Conservation (phyloP, 768 basidiomycete species). For the Mycena polygramma region DNA sequence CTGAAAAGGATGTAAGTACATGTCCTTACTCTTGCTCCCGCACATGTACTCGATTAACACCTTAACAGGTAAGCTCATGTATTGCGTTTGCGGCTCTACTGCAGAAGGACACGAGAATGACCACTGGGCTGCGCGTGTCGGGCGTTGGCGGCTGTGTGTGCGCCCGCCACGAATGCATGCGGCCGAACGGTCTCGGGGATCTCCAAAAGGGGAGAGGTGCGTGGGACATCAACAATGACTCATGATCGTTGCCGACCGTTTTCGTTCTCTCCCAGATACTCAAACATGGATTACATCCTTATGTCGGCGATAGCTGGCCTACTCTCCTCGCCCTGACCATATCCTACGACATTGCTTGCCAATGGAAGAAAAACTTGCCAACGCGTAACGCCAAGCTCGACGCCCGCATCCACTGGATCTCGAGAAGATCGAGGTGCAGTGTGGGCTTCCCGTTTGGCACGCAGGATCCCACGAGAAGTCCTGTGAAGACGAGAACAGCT, state of each 20-base stretch:
- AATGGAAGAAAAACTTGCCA: neutral
- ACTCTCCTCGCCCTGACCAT: neutral
- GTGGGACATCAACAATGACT: too few relatives aligned
- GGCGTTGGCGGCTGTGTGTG: constrained; percentile 35
- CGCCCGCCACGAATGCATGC: constrained; percentile 34
- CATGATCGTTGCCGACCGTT: too few relatives aligned
- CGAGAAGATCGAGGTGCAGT: too few relatives aligned
- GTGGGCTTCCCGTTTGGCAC: too few relatives aligned
- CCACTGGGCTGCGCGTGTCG: constrained; percentile 21
- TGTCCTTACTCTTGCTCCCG: neutral
- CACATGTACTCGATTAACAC: neutral
- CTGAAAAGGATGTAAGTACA: constrained; percentile 17
- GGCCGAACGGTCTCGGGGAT: too few relatives aligned
- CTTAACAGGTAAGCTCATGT: constrained; percentile 33
- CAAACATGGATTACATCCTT: neutral
- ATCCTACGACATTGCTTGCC: neutral
- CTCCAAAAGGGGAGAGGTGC: constrained; percentile 13
- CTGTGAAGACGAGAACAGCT: too few relatives aligned
- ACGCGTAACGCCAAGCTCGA: neutral
- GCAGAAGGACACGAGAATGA: constrained; percentile 35
- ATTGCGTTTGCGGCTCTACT: too few relatives aligned
- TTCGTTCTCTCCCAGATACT: neutral
- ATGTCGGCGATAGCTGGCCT: neutral
- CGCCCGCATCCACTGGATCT: neutral
- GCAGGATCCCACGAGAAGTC: too few relatives aligned